Percentiles rank a stretch among this genome's conserved stretches.
These are phyloP conservation scores for Fusarium albosuccineum DNA, from an alignment of 2,329 filamentous ascomycete species.

Conservation along the genomic window DNA sequence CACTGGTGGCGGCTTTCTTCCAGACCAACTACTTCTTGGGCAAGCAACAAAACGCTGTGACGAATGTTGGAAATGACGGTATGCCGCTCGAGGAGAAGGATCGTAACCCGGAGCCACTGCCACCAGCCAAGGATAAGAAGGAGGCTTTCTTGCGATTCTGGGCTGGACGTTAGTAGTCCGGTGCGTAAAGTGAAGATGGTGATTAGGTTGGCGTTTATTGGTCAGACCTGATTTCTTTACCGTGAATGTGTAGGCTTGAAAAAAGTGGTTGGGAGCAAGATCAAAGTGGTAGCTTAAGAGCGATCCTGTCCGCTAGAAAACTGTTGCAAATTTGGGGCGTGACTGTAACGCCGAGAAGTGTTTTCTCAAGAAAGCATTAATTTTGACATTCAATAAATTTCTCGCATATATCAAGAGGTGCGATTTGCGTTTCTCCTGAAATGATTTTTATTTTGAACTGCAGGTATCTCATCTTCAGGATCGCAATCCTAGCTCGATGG, in stretches of 20 bases:
- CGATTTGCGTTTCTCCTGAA: too few species aligned
- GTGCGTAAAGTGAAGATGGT: too few species aligned
- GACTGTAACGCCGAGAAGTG: too few species aligned
- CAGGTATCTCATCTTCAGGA: background rate
- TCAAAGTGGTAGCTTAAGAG: too few species aligned
- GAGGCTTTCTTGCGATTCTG: constrained; percentile 48
- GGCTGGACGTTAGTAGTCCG: constrained; percentile 29
- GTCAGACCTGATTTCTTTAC: background rate
- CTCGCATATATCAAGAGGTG: too few species aligned
- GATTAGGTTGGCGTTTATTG: too few species aligned
- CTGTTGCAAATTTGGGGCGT: too few species aligned
- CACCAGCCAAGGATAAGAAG: constrained; percentile 38
- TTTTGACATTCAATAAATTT: too few species aligned
- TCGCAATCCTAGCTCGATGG: background rate
- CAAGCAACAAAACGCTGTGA: constrained; percentile 49
- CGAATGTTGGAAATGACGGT: constrained; percentile 46
- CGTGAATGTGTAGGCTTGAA: too few species aligned
- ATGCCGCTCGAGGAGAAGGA: constrained; percentile 38
- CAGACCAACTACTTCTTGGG: constrained; percentile 55
- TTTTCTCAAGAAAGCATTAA: too few species aligned
- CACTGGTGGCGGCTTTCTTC: constrained; percentile 52
- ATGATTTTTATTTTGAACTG: background rate
- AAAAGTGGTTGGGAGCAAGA: too few species aligned
- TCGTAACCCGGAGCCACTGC: constrained; percentile 31
- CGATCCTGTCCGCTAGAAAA: too few species aligned